Conservation (phyloP, 139 green algal genomes). For the Tetratostichococcus sp. region DNA sequence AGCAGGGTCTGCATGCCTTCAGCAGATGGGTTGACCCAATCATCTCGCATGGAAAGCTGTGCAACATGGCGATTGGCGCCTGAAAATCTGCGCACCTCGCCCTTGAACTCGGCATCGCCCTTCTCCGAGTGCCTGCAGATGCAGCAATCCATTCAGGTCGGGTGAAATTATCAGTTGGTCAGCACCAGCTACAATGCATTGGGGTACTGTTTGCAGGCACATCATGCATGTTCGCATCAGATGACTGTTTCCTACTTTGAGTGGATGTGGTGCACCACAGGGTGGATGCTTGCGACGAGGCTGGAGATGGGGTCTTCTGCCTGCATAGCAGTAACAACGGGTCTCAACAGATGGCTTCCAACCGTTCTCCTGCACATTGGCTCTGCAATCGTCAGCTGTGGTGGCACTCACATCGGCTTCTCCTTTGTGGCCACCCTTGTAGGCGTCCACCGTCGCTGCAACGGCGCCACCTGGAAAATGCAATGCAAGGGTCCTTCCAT, state of each 20-base stretch:
- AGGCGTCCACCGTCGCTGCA: neutral
- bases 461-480: neutral
- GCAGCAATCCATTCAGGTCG: too few relatives aligned
- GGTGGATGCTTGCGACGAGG: neutral
- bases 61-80: too few relatives aligned
- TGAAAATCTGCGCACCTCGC: neutral
- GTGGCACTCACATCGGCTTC: neutral
- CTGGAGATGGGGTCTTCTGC: constrained; percentile 3
- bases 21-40: too few relatives aligned
- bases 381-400: too few relatives aligned
- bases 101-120: neutral
- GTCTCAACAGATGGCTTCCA: too few relatives aligned
- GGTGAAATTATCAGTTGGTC: too few relatives aligned
- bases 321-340: neutral
- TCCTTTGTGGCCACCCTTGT: neutral
- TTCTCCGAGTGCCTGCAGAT: neutral
- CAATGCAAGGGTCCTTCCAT: too few relatives aligned
- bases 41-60: too few relatives aligned
- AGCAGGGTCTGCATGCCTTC: too few relatives aligned
- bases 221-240: neutral
- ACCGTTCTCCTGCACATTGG: too few relatives aligned
- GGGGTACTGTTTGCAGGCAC: too few relatives aligned
- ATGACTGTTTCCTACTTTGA: neutral
- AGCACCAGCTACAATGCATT: too few relatives aligned
- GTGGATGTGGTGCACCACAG: constrained; percentile 1